These are phyloP conservation scores for Jackrogersella multiformis DNA, from an alignment of 495 filamentous ascomycete species.

Conservation along the genomic window DNA sequence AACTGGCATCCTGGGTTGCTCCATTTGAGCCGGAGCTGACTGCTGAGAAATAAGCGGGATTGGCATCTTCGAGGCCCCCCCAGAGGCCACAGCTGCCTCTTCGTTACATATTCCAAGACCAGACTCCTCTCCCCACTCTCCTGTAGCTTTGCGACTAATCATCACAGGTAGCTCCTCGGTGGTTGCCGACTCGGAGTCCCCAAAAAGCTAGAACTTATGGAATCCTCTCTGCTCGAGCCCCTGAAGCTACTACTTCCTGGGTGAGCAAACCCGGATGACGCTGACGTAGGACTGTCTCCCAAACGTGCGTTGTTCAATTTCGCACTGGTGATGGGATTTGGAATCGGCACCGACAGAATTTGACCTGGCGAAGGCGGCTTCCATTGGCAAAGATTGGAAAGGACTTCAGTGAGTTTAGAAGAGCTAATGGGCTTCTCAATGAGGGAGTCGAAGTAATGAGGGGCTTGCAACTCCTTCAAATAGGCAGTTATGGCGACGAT, in stretches of 20 bases:
- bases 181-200: conserved; percentile 80
- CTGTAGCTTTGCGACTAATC: conserved; percentile 71
- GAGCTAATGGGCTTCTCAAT: conserved; percentile 96
- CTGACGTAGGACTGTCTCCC: conserved; percentile 87
- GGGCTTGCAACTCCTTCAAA: conserved; percentile 91
- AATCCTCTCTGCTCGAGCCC: conserved; percentile 82
- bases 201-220: conserved; percentile 86
- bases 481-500: conserved; percentile 98
- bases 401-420: conserved; percentile 84
- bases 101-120: conserved; percentile 76
- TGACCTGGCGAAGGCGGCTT: conserved; percentile 73
- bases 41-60: conserved; percentile 68
- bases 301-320: conserved; percentile 68
- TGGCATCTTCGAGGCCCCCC: conserved; percentile 49
- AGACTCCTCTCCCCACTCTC: conserved; percentile 74
- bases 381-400: conserved; percentile 90
- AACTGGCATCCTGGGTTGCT: conserved; percentile 57
- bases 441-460: conserved; percentile 91
- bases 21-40: conserved; percentile 74
- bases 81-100: conserved; percentile 47
- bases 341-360: conserved; percentile 50
- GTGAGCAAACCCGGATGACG: conserved; percentile 76
- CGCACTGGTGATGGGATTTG: conserved; percentile 67
- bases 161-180: conserved; percentile 83
- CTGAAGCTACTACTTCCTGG: conserved; percentile 76